These are phyloP conservation scores for Arthrobotrys entomopaga DNA, from an alignment of 2,329 filamentous ascomycete genomes.

Conservation along the genomic window DNA sequence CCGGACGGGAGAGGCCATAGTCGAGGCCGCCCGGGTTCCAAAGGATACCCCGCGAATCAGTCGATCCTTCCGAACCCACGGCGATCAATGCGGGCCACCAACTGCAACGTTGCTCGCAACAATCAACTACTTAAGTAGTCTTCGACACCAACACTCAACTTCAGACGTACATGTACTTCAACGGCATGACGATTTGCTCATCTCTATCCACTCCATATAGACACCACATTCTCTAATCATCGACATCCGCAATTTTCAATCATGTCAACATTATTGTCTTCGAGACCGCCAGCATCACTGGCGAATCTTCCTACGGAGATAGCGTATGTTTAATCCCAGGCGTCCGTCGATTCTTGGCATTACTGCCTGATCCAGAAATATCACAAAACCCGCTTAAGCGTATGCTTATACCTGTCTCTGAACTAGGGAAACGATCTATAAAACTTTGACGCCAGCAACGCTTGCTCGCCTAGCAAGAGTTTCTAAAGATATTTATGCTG, in stretches of 20 bases:
- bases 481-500: conserved; percentile 57
- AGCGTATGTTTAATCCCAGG: conserved; percentile 55
- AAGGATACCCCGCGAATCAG: conserved; percentile 25
- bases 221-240: too few species aligned
- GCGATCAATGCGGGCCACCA: neutral
- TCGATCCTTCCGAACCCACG: conserved; percentile 26
- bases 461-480: conserved; percentile 56
- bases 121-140: too few species aligned
- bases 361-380: conserved; percentile 15
- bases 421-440: conserved; percentile 57
- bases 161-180: too few species aligned
- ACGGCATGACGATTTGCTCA: too few species aligned
- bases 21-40: neutral
- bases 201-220: too few species aligned
- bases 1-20: neutral
- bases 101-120: too few species aligned
- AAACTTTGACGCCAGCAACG: conserved; percentile 52
- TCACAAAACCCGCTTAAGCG: conserved; percentile 7
- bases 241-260: neutral
- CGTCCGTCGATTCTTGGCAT: conserved; percentile 25
- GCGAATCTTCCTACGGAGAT: conserved; percentile 57
- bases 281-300: conserved; percentile 45
- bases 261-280: conserved; percentile 24
- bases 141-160: too few species aligned
- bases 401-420: neutral